Conservation (phyloP, 2,329 filamentous ascomycete species). For the Colletotrichum higginsianum region DNA sequence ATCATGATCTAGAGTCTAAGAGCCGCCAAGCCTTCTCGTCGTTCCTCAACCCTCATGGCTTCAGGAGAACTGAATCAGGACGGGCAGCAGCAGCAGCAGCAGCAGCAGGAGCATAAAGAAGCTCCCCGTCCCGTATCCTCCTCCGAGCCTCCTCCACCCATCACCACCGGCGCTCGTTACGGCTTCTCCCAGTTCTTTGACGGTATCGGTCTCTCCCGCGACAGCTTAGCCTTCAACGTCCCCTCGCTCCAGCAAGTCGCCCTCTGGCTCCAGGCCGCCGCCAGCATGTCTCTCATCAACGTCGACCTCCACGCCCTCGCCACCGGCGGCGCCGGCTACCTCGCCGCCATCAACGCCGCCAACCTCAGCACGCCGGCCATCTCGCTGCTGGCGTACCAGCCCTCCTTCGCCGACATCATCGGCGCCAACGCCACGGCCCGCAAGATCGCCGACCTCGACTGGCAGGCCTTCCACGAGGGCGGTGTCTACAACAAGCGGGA, state of each 20-base stretch:
- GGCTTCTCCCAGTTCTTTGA: constrained; percentile 38
- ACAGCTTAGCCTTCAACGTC: neutral
- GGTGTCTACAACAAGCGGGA: constrained; percentile 42
- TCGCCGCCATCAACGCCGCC: constrained; percentile 37
- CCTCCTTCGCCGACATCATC: constrained; percentile 32
- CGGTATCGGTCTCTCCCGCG: constrained; percentile 19
- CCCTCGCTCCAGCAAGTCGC: constrained; percentile 21
- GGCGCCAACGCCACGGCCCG: constrained; percentile 37
- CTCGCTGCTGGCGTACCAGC: constrained; percentile 39
- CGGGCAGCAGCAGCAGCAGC: constrained; percentile 1
- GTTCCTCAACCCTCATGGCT: constrained; percentile 17
- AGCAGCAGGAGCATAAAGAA: constrained; percentile 24
- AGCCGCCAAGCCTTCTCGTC: neutral
- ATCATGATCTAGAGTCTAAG: neutral
- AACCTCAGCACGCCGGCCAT: constrained; percentile 32
- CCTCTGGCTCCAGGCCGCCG: constrained; percentile 31
- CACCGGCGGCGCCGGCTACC: constrained; percentile 39
- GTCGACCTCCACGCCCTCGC: constrained; percentile 39
- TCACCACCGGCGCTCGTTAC: constrained; percentile 35
- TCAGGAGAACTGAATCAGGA: constrained; percentile 15
- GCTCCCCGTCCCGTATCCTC: constrained; percentile 40
- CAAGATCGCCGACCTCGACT: constrained; percentile 39
- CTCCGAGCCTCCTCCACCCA: constrained; percentile 51
- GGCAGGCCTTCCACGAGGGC: constrained; percentile 43
- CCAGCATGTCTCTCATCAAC: constrained; percentile 35